Evolutionary conservation across 2,329 filamentous ascomycete species (phyloP).

Genomic region (Pseudocercospora vitis): DNA sequence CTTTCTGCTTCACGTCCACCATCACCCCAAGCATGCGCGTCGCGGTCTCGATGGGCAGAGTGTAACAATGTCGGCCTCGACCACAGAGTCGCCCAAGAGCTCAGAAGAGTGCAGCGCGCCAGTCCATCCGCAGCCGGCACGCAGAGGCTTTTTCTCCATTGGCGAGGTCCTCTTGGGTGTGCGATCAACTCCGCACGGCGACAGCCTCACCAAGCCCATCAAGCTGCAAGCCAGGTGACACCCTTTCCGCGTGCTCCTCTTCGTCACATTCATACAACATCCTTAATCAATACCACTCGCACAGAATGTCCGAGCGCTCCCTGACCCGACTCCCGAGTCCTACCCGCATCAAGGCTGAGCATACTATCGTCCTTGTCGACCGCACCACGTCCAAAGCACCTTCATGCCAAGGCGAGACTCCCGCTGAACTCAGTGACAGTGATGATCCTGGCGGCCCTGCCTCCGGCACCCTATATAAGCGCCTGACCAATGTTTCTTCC

Average conservation of each 20-base stretch:
- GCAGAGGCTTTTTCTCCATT: constrained; percentile 11
- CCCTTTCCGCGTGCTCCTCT: constrained; percentile 10
- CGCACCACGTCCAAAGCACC: constrained; percentile 37
- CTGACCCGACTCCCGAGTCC: constrained; percentile 28
- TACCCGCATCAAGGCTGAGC: constrained; percentile 39
- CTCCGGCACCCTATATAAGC: constrained; percentile 26
- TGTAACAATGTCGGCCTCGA: constrained; percentile 2
- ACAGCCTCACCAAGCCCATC: constrained; percentile 23
- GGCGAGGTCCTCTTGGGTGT: constrained; percentile 21
- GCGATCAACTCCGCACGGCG: constrained; percentile 16
- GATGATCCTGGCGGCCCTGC: constrained; percentile 23
- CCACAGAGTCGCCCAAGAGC: constrained; percentile 9
- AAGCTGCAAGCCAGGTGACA: constrained; percentile 30
- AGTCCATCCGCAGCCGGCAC: constrained; percentile 15
- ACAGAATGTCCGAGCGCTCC: constrained; percentile 34
- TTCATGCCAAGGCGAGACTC: constrained; percentile 16
- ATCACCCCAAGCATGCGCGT: background rate
- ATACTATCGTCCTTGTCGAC: constrained; percentile 70
- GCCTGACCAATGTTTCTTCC: constrained; percentile 34
- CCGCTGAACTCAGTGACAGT: constrained; percentile 35
- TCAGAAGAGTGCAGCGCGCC: constrained; percentile 2
- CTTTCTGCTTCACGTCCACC: background rate
- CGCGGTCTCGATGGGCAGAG: background rate
- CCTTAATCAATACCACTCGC: constrained; percentile 4
- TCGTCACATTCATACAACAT: constrained; percentile 6